phyloP scores from a whole-genome alignment of 2,329 filamentous ascomycete species.

The Chalara sp. region DNA sequence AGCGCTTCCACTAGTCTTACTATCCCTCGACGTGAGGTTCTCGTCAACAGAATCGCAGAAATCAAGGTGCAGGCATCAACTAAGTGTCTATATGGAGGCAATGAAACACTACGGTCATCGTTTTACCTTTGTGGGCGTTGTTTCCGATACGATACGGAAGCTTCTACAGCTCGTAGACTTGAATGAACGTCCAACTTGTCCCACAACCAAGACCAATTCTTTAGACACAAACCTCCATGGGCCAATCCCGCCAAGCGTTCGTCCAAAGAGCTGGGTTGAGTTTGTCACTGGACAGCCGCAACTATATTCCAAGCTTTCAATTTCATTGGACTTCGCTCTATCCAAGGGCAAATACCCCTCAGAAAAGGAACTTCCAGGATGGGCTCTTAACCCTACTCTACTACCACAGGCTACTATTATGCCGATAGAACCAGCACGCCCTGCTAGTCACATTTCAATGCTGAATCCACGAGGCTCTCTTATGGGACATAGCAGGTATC shows the following conservation, averaged over 20 bases:
- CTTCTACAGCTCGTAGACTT: not conserved
- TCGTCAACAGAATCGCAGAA: not conserved
- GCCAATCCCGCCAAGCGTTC: not conserved
- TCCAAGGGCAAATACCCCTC: not conserved
- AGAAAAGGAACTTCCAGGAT: not conserved
- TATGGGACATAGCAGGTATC: not conserved
- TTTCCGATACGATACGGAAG: not conserved
- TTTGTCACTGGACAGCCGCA: not conserved
- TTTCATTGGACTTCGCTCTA: not conserved
- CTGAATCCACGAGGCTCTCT: not conserved
- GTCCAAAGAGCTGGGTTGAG: not conserved
- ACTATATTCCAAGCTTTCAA: not conserved
- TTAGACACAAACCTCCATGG: not conserved
- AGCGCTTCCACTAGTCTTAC: not conserved
- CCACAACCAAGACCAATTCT: not conserved
- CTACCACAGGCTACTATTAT: slow-evolving; percentile 15
- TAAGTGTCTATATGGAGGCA: not conserved
- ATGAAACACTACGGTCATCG: not conserved
- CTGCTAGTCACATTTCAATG: not conserved
- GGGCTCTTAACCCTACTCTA: slow-evolving; percentile 14
- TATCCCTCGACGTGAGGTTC: not conserved
- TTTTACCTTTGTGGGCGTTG: not conserved
- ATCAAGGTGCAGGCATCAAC: not conserved
- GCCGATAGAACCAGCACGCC: not conserved
- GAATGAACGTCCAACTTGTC: not conserved